Percentiles rank a stretch among this genome's conserved stretches.
Evolutionary conservation across 192 early-diverging fungal genomes (phyloP).

Genomic region (Coemansia sp.): DNA sequence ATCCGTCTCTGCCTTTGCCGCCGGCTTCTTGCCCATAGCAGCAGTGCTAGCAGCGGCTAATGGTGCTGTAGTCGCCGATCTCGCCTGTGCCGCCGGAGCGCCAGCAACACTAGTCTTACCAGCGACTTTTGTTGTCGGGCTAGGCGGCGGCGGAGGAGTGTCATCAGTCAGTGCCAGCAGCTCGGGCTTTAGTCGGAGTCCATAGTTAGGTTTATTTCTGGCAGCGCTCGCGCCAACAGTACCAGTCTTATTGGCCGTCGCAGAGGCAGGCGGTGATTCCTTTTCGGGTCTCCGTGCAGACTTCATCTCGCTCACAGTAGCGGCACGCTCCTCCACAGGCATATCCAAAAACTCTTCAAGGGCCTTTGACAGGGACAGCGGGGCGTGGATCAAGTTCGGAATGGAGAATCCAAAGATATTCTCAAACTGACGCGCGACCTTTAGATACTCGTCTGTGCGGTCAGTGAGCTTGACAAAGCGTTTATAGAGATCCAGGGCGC

Average conservation of each 20-base stretch:
- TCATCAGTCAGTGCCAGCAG: conserved; percentile 26
- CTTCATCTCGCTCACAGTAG: conserved; percentile 38
- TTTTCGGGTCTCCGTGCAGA: conserved; percentile 24
- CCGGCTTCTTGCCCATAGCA: conserved; percentile 11
- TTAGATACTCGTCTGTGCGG: conserved; percentile 55
- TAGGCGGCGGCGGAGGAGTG: conserved; percentile 15
- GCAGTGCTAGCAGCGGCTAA: not conserved
- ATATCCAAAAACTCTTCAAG: conserved; percentile 58
- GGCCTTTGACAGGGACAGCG: conserved; percentile 56
- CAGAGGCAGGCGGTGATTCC: conserved; percentile 1
- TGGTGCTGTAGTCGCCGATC: not conserved
- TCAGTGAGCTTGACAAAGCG: conserved; percentile 61
- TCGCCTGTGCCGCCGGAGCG: not conserved
- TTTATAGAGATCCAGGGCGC: conserved; percentile 59
- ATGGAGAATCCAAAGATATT: conserved; percentile 57
- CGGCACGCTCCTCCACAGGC: conserved; percentile 37
- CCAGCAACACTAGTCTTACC: not conserved
- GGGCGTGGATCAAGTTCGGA: conserved; percentile 57
- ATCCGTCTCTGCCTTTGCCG: conserved; percentile 33
- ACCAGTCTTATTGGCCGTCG: not conserved
- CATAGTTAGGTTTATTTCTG: conserved; percentile 47
- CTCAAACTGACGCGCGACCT: conserved; percentile 55
- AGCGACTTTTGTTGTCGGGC: not conserved
- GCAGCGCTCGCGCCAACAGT: conserved; percentile 12
- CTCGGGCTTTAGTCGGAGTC: conserved; percentile 53